A percentile compares a stretch with the other conserved stretches of the same genome.
These are phyloP conservation scores for Laetiporus sulphureus DNA, from an alignment of 1,284 basidiomycete species.

Conservation along the genomic window DNA sequence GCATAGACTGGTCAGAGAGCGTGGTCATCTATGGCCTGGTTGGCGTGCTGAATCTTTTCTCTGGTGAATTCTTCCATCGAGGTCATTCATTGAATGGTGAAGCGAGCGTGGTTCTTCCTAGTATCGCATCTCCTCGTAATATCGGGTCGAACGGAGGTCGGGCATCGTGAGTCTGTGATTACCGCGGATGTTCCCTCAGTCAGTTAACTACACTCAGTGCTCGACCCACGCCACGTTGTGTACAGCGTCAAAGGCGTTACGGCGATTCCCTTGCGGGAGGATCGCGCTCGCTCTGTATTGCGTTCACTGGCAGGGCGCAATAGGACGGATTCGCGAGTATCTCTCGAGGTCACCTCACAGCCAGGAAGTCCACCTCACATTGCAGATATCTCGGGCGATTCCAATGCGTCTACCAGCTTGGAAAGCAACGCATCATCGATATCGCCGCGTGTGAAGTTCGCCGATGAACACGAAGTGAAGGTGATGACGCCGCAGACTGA, in stretches of 20 bases:
- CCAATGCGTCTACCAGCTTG: not conserved
- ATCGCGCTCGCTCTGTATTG: constrained; percentile 47
- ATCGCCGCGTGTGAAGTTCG: constrained; percentile 42
- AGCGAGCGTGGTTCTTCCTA: constrained; percentile 23
- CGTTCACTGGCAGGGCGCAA: constrained; percentile 45
- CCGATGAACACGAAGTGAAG: constrained; percentile 35
- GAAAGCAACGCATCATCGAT: constrained; percentile 4
- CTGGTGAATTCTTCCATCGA: constrained; percentile 40
- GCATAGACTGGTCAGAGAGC: constrained; percentile 44
- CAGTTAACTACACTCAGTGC: constrained; percentile 38
- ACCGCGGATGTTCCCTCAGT: not conserved
- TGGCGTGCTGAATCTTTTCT: constrained; percentile 62
- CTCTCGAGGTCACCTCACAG: constrained; percentile 29
- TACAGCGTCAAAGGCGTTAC: constrained; percentile 60
- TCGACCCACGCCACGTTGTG: constrained; percentile 51
- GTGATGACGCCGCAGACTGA: constrained; percentile 29
- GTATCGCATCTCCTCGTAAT: constrained; percentile 70
- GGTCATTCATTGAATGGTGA: not conserved
- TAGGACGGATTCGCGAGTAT: constrained; percentile 35
- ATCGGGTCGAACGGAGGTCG: constrained; percentile 50
- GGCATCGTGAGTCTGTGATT: constrained; percentile 44
- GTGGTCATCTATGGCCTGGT: constrained; percentile 67
- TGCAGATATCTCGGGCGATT: constrained; percentile 10
- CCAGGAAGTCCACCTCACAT: constrained; percentile 7
- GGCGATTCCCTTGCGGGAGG: constrained; percentile 59